Evolutionary conservation across 352 stramenopile species (phyloP).

Genomic region (Globisporangium yorkense): DNA sequence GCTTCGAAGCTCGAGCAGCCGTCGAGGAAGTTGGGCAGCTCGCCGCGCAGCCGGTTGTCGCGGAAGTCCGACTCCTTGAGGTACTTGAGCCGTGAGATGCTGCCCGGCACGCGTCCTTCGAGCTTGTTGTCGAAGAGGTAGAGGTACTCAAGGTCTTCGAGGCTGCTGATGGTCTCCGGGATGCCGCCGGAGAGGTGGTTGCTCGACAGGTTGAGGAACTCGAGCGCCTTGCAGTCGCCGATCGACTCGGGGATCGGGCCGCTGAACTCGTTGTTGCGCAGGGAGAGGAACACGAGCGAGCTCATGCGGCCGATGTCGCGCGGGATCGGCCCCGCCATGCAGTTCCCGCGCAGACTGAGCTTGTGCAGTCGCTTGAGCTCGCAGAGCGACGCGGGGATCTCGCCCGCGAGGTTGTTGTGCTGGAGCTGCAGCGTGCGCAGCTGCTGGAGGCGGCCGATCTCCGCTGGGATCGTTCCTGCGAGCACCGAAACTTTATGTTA

Average conservation of each 20-base stretch:
- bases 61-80: constrained; percentile 77
- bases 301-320: constrained; percentile 55
- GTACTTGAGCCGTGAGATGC: constrained; percentile 68
- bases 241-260: constrained; percentile 62
- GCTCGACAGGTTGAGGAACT: constrained; percentile 84
- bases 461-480: constrained; percentile 33
- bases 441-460: constrained; percentile 49
- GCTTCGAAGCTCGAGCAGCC: constrained; percentile 71
- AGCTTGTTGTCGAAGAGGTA: constrained; percentile 86
- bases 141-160: constrained; percentile 75
- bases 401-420: constrained; percentile 72
- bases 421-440: constrained; percentile 75
- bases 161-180: constrained; percentile 56
- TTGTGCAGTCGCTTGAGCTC: constrained; percentile 55
- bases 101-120: constrained; percentile 58
- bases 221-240: constrained; percentile 62
- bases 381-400: constrained; percentile 46
- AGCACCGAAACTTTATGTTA: not conserved
- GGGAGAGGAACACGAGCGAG: constrained; percentile 74
- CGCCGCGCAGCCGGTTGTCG: constrained; percentile 63
- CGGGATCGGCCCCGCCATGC: constrained; percentile 61
- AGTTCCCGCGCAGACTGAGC: constrained; percentile 74
- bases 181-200: constrained; percentile 73
- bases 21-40: constrained; percentile 80
- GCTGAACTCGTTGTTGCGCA: constrained; percentile 77